Percentiles rank a stretch among this genome's conserved stretches.
Evolutionary conservation across 192 early-diverging fungal species (phyloP).

Genomic region (Geosiphon pyriformis): DNA sequence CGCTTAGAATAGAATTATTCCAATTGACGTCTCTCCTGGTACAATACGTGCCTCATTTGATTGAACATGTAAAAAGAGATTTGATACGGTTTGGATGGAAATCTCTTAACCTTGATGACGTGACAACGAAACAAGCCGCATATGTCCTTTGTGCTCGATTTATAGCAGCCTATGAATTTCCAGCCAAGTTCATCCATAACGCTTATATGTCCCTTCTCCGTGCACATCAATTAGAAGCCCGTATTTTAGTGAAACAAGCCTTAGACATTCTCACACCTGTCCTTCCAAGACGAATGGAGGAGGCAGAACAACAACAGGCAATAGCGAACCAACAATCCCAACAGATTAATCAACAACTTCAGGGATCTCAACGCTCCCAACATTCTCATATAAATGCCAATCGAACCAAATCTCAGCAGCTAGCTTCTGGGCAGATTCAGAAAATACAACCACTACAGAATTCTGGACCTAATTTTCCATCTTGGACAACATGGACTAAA

Average conservation of each 20-base stretch:
- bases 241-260: constrained; percentile 86
- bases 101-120: constrained; percentile 77
- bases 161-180: constrained; percentile 89
- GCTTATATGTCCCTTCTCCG: constrained; percentile 82
- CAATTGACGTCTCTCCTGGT: constrained; percentile 88
- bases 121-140: constrained; percentile 91
- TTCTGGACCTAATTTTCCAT: too few species aligned
- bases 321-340: not conserved
- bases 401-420: not conserved
- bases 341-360: not conserved
- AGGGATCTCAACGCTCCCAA: not conserved
- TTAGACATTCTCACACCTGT: constrained; percentile 91
- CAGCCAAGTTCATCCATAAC: constrained; percentile 79
- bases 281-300: constrained; percentile 75
- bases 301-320: not conserved
- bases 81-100: constrained; percentile 96
- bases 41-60: constrained; percentile 69
- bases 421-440: not conserved
- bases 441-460: constrained; percentile 12
- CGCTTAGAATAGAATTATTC: constrained; percentile 78
- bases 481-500: constrained; percentile 84
- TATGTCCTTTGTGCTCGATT: constrained; percentile 92
- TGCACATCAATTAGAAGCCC: constrained; percentile 85
- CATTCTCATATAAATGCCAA: not conserved
- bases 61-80: constrained; percentile 78